Percentiles rank a stretch among this genome's conserved stretches.
phyloP scores from a whole-genome alignment of 2,329 filamentous ascomycete genomes.

The Pezicula radicicola region DNA sequence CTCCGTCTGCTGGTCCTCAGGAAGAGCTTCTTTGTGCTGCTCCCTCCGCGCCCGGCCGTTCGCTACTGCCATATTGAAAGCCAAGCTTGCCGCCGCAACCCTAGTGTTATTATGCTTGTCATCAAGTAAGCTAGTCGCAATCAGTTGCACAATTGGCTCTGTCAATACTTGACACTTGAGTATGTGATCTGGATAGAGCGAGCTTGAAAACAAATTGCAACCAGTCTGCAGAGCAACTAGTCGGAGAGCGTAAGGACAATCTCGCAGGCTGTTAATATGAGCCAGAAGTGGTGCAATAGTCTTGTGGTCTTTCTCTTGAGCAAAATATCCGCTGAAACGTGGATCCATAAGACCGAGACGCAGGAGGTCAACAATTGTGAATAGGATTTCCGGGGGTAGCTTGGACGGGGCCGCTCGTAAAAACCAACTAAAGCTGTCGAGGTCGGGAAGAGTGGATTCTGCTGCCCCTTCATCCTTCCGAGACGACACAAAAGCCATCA shows the following conservation, averaged over 20 bases:
- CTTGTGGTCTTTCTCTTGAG: constrained; percentile 65
- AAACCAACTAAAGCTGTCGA: constrained; percentile 61
- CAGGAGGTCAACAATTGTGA: constrained; percentile 82
- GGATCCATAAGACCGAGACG: constrained; percentile 74
- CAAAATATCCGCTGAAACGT: constrained; percentile 77
- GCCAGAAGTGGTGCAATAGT: constrained; percentile 62
- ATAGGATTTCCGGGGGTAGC: constrained; percentile 64
- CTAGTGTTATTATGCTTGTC: constrained; percentile 70
- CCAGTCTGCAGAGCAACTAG: constrained; percentile 80
- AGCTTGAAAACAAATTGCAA: constrained; percentile 80
- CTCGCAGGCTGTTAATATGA: constrained; percentile 51
- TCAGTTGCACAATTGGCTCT: constrained; percentile 60
- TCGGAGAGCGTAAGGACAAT: constrained; percentile 76
- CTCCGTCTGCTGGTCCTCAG: constrained; percentile 73
- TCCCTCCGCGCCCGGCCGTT: constrained; percentile 65
- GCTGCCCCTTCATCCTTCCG: constrained; percentile 55
- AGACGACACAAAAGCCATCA: constrained; percentile 70
- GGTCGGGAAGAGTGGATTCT: constrained; percentile 67
- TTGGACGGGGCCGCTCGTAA: constrained; percentile 51
- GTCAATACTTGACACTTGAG: constrained; percentile 50
- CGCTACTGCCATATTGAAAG: constrained; percentile 76
- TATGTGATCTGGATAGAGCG: constrained; percentile 66
- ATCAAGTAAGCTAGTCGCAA: constrained; percentile 78
- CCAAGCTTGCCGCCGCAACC: constrained; percentile 76
- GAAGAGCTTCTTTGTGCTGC: constrained; percentile 53